Base-by-base conservation (phyloP, 805 yeast species). In the Starmerella davenportii region DNA sequence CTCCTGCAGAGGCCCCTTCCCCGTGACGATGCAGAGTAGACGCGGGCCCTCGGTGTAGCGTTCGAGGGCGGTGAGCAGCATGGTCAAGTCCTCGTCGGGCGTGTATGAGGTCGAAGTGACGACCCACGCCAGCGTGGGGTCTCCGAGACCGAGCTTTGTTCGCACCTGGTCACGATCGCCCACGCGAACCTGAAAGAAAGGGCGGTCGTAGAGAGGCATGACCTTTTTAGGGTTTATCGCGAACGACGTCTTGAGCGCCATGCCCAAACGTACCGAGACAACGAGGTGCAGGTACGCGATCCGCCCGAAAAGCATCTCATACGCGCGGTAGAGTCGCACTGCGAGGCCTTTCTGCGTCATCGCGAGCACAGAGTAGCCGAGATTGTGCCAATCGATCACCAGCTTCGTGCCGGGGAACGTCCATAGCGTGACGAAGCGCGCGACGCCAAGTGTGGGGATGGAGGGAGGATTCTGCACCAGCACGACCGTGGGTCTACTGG, bases 361-460 rank as follows among this genome's bases (percentile, higher is more conserved):
- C 38, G 77, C 75, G 41, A 90, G 58, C 21, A 90, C 80, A 1
- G 93, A 70, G 56, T 71, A 87, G 30, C 92, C 93, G 49, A 90
- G 64, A 57, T 90, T 90, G 58, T 90, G 99, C 98, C 98, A 90
- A 58, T 90, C 99, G 36, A 90, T 70, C 17, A 90, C 66, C 19
- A 87, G 57, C 51, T 68, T 66, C 4, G 85, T 64, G 2, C 72
- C 65, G 11, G 70, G 67, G 32, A 72, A 54, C 42, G 63, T 57
- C 15, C 70, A 27, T 34, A 61, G 56, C 41, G 70, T 68, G 52
- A 69, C 72, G 1, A 75, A 18, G 2, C 77, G 67, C 0, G 72
- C 65, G 2, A 85, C 61, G 0, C 79, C 69, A 14, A 90, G 58
- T 2, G 82, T 63, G 0, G 99, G 99, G 35, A 90, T 65, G 3